Evolutionary conservation across 345 rosid genomes (phyloP).

Genomic region (Rhizophora mangle): DNA sequence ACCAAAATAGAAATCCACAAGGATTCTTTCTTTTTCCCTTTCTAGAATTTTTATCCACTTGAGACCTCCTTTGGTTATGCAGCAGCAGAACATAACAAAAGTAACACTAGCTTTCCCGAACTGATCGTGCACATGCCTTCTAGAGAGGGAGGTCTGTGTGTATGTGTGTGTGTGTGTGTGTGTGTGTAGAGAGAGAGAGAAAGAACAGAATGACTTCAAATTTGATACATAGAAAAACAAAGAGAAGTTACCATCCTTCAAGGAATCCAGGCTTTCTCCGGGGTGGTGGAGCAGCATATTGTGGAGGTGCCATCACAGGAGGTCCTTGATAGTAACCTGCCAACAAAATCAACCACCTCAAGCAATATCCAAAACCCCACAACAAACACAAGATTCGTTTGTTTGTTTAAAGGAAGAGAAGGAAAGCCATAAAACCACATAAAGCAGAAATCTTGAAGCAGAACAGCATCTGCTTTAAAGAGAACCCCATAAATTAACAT

Average conservation of each 20-base stretch:
- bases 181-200: neutral
- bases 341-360: neutral
- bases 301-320: conserved; percentile 51
- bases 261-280: conserved; percentile 35
- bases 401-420: neutral
- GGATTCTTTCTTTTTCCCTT: no score
- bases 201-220: neutral
- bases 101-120: no score
- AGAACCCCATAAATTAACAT: no score
- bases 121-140: no score
- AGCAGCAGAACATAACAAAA: neutral
- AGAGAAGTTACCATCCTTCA: conserved; percentile 39
- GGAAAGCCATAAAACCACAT: neutral
- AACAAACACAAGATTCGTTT: neutral
- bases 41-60: neutral
- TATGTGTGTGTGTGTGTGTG: no score
- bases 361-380: neutral
- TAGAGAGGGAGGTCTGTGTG: no score
- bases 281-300: conserved; percentile 37
- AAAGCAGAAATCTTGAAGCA: no score
- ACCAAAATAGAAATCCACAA: no score
- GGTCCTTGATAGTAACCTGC: conserved; percentile 49
- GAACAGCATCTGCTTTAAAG: no score
- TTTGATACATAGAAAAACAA: neutral
- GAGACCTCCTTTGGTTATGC: neutral